A percentile compares a stretch with the other conserved stretches of the same genome.
These are phyloP conservation scores for Zarea fungicola DNA, from an alignment of 2,329 filamentous ascomycete genomes.

Conservation along the genomic window DNA sequence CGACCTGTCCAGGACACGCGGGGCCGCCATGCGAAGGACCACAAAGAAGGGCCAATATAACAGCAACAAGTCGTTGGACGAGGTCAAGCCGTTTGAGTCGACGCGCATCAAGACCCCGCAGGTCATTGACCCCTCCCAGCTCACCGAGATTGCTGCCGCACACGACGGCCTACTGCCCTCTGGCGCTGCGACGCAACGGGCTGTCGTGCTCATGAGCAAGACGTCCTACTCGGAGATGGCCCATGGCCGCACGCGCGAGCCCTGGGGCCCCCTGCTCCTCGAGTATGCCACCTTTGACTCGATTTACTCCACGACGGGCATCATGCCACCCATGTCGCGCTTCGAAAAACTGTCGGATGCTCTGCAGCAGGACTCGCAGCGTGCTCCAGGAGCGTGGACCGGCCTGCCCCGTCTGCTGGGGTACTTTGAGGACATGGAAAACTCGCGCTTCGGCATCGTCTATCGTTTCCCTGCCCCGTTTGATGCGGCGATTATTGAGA, in stretches of 20 bases:
- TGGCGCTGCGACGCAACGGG: constrained; percentile 30
- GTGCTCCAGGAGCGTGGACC: constrained; percentile 52
- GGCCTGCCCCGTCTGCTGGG: constrained; percentile 57
- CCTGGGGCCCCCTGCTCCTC: constrained; percentile 56
- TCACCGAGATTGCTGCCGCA: constrained; percentile 44
- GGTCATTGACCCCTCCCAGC: constrained; percentile 49
- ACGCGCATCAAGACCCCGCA: constrained; percentile 57
- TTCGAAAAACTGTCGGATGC: constrained; percentile 59
- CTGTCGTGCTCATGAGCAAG: constrained; percentile 46
- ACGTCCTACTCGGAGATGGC: constrained; percentile 47
- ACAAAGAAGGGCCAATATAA: constrained; percentile 29
- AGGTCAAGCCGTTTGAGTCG: constrained; percentile 50
- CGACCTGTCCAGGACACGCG: constrained; percentile 64
- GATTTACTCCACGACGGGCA: constrained; percentile 57
- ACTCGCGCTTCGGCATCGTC: constrained; percentile 66
- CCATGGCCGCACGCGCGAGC: constrained; percentile 35
- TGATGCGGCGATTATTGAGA: constrained; percentile 51
- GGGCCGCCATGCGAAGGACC: constrained; percentile 27
- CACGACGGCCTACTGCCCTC: constrained; percentile 31
- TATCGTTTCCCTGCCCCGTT: constrained; percentile 68
- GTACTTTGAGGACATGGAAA: constrained; percentile 70
- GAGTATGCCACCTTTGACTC: constrained; percentile 65
- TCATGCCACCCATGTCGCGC: constrained; percentile 58
- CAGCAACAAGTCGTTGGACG: constrained; percentile 36
- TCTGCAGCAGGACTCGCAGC: constrained; percentile 49